phyloP scores from a whole-genome alignment of 140 eudicot genomes.

The Ambrosia hybrid region DNA sequence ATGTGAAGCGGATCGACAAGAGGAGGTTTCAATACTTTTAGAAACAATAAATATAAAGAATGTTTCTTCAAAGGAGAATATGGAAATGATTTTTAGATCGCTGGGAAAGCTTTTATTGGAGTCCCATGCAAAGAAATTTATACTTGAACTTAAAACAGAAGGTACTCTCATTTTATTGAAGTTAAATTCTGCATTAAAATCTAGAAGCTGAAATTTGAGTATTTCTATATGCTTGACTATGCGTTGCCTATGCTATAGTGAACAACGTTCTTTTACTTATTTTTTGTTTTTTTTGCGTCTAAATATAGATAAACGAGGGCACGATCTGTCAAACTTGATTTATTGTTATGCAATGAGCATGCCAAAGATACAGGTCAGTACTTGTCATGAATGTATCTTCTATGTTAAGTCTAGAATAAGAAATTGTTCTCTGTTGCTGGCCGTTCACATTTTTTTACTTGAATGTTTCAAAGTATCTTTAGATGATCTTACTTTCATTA shows the following conservation, averaged over 20 bases:
- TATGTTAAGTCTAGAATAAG: too few species aligned
- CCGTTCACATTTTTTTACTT: too few species aligned
- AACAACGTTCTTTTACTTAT: conserved; percentile 16
- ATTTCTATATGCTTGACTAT: background rate
- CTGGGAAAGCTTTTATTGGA: conserved; percentile 76
- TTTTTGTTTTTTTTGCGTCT: conserved; percentile 1
- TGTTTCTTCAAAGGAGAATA: conserved; percentile 49
- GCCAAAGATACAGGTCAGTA: conserved; percentile 69
- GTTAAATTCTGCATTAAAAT: conserved; percentile 5
- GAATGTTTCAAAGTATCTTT: too few species aligned
- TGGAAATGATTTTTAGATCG: conserved; percentile 53
- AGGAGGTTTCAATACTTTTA: conserved; percentile 60
- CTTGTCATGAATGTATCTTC: conserved; percentile 15
- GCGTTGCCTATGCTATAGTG: conserved; percentile 3
- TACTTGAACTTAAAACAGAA: conserved; percentile 46
- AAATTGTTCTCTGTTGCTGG: too few species aligned
- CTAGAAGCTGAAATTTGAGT: background rate
- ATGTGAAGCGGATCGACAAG: conserved; percentile 58
- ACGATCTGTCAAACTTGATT: conserved; percentile 57
- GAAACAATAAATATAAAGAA: conserved; percentile 62
- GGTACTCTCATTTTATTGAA: conserved; percentile 39
- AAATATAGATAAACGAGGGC: conserved; percentile 52
- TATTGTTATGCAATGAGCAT: conserved; percentile 54
- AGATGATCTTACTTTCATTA: background rate
- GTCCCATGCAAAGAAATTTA: conserved; percentile 53